Evolutionary conservation across 306 rosid species (phyloP).

Genomic region (Sindora glabra): DNA sequence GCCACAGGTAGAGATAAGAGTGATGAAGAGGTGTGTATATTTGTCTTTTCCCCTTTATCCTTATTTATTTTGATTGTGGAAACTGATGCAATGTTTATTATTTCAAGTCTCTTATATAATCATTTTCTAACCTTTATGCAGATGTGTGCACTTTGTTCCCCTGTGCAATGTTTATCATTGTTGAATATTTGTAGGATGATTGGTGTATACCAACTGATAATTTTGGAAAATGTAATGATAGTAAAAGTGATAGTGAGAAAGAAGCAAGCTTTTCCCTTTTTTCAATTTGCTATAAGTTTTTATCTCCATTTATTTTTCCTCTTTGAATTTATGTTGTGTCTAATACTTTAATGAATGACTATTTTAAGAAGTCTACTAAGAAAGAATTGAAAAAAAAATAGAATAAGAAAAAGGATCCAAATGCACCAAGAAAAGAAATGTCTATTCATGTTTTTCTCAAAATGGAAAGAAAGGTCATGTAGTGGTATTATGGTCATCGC

Average conservation of each 20-base stretch:
- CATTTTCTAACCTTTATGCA: no score
- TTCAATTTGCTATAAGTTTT: background rate
- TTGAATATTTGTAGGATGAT: slow-evolving; percentile 61
- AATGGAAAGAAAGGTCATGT: slow-evolving; percentile 87
- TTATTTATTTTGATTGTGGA: no score
- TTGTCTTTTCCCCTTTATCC: no score
- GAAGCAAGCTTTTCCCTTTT: slow-evolving; percentile 47
- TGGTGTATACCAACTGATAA: slow-evolving; percentile 93
- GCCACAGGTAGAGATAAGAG: slow-evolving; percentile 92
- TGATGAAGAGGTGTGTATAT: slow-evolving; percentile 87
- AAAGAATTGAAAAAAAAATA: slow-evolving; percentile 72
- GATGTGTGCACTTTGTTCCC: slow-evolving; percentile 16
- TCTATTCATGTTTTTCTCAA: slow-evolving; percentile 96
- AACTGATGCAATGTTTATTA: background rate
- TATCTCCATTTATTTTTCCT: background rate
- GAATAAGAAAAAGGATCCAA: slow-evolving; percentile 96
- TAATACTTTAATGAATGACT: slow-evolving; percentile 11
- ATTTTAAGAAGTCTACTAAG: slow-evolving; percentile 74
- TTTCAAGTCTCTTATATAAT: no score
- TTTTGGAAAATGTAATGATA: slow-evolving; percentile 84
- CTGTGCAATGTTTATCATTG: slow-evolving; percentile 1
- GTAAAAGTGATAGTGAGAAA: slow-evolving; percentile 61
- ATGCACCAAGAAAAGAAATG: slow-evolving; percentile 94
- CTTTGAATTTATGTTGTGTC: background rate
- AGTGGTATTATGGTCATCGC: background rate